Base-by-base conservation (phyloP, 2,329 filamentous ascomycete genomes). In the Ceratocystis smalleyi region DNA sequence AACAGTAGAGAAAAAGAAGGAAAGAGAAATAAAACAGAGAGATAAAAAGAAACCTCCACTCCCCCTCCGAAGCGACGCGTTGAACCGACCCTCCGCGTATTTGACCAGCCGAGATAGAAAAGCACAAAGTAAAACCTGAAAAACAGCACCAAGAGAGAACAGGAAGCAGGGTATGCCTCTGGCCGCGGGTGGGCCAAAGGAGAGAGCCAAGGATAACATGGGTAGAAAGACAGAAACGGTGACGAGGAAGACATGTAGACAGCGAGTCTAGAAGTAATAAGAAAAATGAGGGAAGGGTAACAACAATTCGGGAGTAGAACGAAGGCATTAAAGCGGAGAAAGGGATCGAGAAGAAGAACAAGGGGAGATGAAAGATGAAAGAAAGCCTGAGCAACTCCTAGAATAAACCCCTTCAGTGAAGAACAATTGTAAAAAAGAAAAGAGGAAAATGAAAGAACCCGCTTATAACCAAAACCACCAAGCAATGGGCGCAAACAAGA, bases 401-500 rank as follows among this genome's bases (percentile, higher is more conserved):
- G 54, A 51, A 51, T 51, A 51, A 51, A 27, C 47, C 47, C 47
- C 8, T 27, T 51, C 55, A 24, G 27, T 35, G 35, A 43, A 35
- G 59, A 43, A 47, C 43, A 61, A 49, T 17, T 40, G 22, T 12
- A 61, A 22, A 10, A 22, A 51, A 12, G 15, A 62, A 40, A 35
- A 32, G 12, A 40, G 6, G 17, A 61, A 8, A 27, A 47, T 12
- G 19, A 43, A 61, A 30, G 30, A 47, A 47, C 60, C 43, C 60
- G 60, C 60, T 62, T 49, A 43, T 51, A 43, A 43, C 47, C 27
- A 49, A 61, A 19, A 62, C 35, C 59, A 43, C 40, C 59, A 43
- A 27, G 59, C 40, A 47, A 61, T 24, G 19, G 27, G 59, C 22
- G 27, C 40, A 47, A 47, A 47, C 47, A 24, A 51, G 47, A 51